A percentile compares a stretch with the other conserved stretches of the same genome.
phyloP scores from a whole-genome alignment of 768 basidiomycete genomes.

The Kwoniella sp. region DNA sequence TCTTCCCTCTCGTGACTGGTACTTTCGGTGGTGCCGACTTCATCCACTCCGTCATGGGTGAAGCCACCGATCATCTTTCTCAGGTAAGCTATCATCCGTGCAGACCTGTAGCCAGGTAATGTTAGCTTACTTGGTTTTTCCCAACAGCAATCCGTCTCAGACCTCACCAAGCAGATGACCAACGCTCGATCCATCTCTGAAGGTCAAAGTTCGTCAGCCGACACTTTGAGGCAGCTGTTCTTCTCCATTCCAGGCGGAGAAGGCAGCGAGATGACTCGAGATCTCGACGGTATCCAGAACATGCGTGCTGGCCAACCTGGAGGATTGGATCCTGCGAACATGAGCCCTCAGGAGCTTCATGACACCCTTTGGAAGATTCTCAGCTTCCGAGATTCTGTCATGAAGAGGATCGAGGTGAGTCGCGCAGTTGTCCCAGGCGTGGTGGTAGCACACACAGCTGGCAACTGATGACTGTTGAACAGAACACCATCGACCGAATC shows the following conservation, averaged over 20 bases:
- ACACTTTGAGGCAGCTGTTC: constrained; percentile 44
- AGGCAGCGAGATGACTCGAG: constrained; percentile 65
- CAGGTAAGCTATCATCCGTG: constrained; percentile 47
- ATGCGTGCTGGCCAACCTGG: constrained; percentile 63
- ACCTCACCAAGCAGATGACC: constrained; percentile 76
- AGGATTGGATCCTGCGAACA: constrained; percentile 71
- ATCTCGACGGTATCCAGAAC: constrained; percentile 72
- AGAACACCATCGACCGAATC: constrained; percentile 67
- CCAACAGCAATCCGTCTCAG: constrained; percentile 73
- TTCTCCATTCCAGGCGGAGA: constrained; percentile 49
- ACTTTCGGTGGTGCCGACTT: constrained; percentile 55
- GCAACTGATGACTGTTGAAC: neutral
- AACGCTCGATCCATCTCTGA: constrained; percentile 66
- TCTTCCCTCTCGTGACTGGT: constrained; percentile 82
- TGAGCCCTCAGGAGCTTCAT: constrained; percentile 88
- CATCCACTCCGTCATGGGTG: constrained; percentile 56
- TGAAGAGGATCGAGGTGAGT: constrained; percentile 68
- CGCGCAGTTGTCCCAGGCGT: neutral
- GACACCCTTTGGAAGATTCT: constrained; percentile 80
- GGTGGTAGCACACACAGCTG: neutral
- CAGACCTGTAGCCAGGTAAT: neutral
- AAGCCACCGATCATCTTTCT: constrained; percentile 61
- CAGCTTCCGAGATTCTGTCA: constrained; percentile 77
- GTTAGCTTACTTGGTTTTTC: neutral
- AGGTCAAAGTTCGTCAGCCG: constrained; percentile 36